Evolutionary conservation across 495 filamentous ascomycete species (phyloP).

Genomic region (Aspergillus cristatus): DNA sequence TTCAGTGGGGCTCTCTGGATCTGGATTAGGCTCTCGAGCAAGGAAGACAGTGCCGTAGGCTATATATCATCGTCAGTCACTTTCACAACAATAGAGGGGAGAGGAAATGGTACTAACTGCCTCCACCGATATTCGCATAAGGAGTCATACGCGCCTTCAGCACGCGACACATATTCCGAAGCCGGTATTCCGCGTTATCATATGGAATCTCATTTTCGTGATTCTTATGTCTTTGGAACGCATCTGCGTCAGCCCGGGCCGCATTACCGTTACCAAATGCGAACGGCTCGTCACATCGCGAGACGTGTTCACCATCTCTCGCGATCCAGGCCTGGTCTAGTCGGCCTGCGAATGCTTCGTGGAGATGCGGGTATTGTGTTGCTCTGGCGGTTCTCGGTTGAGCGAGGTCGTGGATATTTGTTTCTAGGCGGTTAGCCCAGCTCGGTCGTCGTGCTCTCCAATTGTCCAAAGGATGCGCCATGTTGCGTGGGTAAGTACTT

Average conservation of each 20-base stretch:
- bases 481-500: no score
- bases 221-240: no score
- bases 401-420: no score
- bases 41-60: slow-evolving; percentile 17
- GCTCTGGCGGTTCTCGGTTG: no score
- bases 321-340: slow-evolving; percentile 3
- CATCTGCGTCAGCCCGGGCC: not conserved
- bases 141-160: slow-evolving; percentile 5
- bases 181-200: no score
- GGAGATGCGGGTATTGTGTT: slow-evolving; percentile 9
- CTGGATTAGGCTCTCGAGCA: slow-evolving; percentile 5
- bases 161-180: slow-evolving; percentile 5
- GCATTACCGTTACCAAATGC: not conserved
- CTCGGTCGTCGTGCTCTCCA: no score
- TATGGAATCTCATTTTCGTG: no score
- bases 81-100: not conserved
- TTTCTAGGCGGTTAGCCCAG: no score
- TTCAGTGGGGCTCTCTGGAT: not conserved
- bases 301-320: slow-evolving; percentile 6
- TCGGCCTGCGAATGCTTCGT: slow-evolving; percentile 4
- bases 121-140: slow-evolving; percentile 12
- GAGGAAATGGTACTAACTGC: slow-evolving; percentile 8
- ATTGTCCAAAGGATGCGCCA: no score
- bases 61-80: slow-evolving; percentile 8
- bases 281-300: slow-evolving; percentile 4